Evolutionary conservation across 345 rosid species (phyloP).

Genomic region (Salix suchowensis): DNA sequence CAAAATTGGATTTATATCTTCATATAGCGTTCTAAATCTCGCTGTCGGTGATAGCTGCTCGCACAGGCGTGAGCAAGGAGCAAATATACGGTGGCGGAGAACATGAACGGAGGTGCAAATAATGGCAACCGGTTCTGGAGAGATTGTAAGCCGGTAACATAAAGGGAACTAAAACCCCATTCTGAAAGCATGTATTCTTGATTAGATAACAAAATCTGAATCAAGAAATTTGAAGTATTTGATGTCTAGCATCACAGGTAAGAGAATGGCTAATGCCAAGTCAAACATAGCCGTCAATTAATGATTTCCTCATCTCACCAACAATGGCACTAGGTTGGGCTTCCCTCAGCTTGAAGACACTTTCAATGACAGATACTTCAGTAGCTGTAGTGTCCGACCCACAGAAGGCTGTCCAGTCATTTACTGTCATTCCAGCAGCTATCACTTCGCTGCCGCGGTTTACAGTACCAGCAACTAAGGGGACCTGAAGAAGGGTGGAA

Average conservation of each 20-base stretch:
- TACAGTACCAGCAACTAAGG: slow-evolving; percentile 30
- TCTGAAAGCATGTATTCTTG: background rate
- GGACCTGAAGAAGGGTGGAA: slow-evolving; percentile 81
- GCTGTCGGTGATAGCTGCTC: too few relatives aligned
- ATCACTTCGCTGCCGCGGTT: slow-evolving; percentile 43
- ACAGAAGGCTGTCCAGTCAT: slow-evolving; percentile 89
- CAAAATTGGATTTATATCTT: too few relatives aligned
- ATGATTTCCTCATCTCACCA: slow-evolving; percentile 87
- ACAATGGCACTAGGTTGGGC: slow-evolving; percentile 79
- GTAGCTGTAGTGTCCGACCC: slow-evolving; percentile 95
- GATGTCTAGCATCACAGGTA: background rate
- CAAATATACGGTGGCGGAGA: background rate
- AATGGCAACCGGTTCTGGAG: background rate
- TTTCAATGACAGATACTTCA: slow-evolving; percentile 80
- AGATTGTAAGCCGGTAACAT: background rate
- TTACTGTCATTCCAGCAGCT: slow-evolving; percentile 78
- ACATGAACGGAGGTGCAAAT: too few relatives aligned
- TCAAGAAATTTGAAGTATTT: background rate
- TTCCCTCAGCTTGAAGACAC: slow-evolving; percentile 86
- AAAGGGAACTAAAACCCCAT: background rate
- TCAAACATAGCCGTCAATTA: slow-evolving; percentile 73
- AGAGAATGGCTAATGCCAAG: background rate
- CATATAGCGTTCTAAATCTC: too few relatives aligned
- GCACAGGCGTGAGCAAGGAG: too few relatives aligned
- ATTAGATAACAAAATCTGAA: background rate